Conservation (phyloP, 805 yeast genomes). For the Starmerella asiatica region DNA sequence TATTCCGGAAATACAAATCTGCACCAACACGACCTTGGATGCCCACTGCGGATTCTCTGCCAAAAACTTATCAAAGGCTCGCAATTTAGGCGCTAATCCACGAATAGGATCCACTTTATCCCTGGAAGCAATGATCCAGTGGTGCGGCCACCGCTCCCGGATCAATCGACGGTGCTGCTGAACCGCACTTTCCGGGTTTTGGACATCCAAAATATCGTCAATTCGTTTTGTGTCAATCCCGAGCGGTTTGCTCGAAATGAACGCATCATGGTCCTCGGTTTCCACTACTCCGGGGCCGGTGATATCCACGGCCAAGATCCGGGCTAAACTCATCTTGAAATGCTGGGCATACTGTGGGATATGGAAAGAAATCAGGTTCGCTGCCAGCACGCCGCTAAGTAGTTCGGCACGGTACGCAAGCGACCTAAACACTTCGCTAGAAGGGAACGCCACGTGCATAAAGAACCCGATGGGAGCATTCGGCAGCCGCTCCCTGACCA, state of each 20-base stretch:
- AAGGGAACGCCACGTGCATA: constrained; percentile 87
- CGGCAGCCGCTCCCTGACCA: constrained; percentile 67
- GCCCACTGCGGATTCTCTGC: constrained; percentile 57
- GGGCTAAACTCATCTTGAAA: constrained; percentile 77
- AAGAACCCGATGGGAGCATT: constrained; percentile 82
- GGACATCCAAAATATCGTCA: constrained; percentile 33
- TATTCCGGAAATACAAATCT: constrained; percentile 45
- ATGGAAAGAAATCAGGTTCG: constrained; percentile 79
- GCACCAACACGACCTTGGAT: constrained; percentile 59
- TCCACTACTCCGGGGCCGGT: constrained; percentile 78
- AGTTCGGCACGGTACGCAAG: constrained; percentile 73
- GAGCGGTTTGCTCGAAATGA: constrained; percentile 28
- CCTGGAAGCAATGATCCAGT: constrained; percentile 64
- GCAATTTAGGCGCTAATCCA: constrained; percentile 74
- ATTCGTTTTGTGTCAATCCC: constrained; percentile 37
- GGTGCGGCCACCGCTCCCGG: constrained; percentile 62
- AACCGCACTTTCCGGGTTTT: constrained; percentile 31
- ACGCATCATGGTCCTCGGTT: constrained; percentile 33
- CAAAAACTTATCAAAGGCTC: constrained; percentile 74
- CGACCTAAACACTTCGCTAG: constrained; percentile 88
- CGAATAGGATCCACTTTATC: constrained; percentile 80
- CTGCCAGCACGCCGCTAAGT: constrained; percentile 73
- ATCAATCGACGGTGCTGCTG: constrained; percentile 39
- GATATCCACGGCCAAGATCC: constrained; percentile 65
- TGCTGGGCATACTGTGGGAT: constrained; percentile 89